Conservation (phyloP, 345 rosid genomes). For the Salix brachista region DNA sequence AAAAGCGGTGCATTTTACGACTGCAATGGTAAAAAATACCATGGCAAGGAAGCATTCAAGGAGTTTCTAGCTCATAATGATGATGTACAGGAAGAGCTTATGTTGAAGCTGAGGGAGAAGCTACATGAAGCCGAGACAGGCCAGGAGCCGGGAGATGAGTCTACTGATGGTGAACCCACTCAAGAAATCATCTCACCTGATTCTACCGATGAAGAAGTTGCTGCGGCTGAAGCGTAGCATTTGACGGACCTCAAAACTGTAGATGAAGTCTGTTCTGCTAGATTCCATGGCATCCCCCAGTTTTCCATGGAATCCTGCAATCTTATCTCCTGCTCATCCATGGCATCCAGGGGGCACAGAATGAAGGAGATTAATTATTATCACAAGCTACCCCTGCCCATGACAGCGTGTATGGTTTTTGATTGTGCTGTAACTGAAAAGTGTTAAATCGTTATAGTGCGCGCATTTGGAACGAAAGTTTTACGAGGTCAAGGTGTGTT, state of each 20-base stretch:
- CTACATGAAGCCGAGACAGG: conserved; percentile 29
- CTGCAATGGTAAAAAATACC: conserved; percentile 47
- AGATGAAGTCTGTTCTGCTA: background rate
- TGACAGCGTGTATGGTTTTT: background rate
- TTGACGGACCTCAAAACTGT: background rate
- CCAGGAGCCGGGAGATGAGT: conserved; percentile 26
- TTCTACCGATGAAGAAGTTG: conserved; percentile 66
- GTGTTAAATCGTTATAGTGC: background rate
- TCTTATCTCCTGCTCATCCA: background rate
- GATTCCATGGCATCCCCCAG: conserved; percentile 10
- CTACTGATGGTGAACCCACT: conserved; percentile 30
- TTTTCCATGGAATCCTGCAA: conserved; percentile 4
- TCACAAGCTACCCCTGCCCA: background rate
- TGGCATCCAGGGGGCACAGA: background rate
- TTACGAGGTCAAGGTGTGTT: conserved; percentile 5
- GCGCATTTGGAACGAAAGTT: conserved; percentile 6
- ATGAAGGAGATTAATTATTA: background rate
- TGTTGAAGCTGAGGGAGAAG: conserved; percentile 57
- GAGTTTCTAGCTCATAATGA: conserved; percentile 48
- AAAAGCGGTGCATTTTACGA: conserved; percentile 48
- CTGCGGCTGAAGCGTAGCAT: conserved; percentile 53
- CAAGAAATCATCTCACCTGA: conserved; percentile 40
- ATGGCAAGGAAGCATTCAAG: conserved; percentile 81
- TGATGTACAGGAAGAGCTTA: conserved; percentile 53
- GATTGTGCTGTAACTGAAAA: conserved; percentile 2